These are phyloP conservation scores for Russula brevipes DNA, from an alignment of 768 basidiomycete species.

Conservation along the genomic window DNA sequence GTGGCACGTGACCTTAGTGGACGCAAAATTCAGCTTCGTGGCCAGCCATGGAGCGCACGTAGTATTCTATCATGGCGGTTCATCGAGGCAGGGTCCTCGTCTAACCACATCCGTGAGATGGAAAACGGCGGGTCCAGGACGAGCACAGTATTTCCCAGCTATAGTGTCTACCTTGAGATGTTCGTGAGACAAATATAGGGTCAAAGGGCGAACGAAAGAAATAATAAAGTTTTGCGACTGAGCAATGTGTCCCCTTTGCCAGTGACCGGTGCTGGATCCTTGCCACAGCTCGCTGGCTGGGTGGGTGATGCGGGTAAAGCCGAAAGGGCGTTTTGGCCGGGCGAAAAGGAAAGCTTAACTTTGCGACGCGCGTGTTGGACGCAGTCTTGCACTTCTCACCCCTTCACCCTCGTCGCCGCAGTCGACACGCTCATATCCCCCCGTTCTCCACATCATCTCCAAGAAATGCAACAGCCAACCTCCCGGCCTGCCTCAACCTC, in stretches of 20 bases:
- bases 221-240: no score
- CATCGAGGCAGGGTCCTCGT: background rate
- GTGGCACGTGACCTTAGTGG: background rate
- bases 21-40: background rate
- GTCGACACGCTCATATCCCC: background rate
- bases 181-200: no score
- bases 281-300: no score
- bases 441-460: background rate
- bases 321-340: background rate
- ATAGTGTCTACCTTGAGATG: background rate
- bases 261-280: no score
- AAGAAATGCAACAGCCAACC: conserved; percentile 45
- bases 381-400: background rate
- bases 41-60: background rate
- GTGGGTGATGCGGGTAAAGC: background rate
- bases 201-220: no score
- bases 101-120: background rate
- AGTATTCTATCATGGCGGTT: background rate
- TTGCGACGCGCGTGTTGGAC: background rate
- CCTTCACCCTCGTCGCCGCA: background rate
- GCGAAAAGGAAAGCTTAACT: background rate
- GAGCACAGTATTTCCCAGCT: background rate
- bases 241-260: no score
- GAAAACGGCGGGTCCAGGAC: background rate
- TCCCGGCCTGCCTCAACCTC: conserved; percentile 59